Evolutionary conservation across 495 filamentous ascomycete genomes (phyloP).

Genomic region (Hamigera avellanea): DNA sequence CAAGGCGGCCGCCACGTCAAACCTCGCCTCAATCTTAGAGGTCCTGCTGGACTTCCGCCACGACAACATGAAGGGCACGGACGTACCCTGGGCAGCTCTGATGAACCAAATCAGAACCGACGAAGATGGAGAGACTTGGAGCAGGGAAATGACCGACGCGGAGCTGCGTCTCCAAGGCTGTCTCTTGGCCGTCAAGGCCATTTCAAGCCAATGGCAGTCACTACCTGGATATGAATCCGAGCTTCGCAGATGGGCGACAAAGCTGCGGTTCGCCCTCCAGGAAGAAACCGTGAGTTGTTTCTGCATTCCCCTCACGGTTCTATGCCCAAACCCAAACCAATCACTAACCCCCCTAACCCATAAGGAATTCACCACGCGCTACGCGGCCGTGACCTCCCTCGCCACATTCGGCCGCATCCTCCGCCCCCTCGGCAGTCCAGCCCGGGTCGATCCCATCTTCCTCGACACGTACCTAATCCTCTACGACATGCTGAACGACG

Average conservation of each 20-base stretch:
- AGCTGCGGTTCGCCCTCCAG: slow-evolving; percentile 24
- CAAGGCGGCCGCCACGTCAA: slow-evolving; percentile 20
- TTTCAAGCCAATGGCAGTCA: slow-evolving; percentile 14
- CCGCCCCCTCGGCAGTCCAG: slow-evolving; percentile 13
- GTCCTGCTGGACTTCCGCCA: slow-evolving; percentile 11
- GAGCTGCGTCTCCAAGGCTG: slow-evolving; percentile 39
- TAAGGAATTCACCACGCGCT: slow-evolving; percentile 55
- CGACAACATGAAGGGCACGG: slow-evolving; percentile 5
- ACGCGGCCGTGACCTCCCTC: slow-evolving; percentile 40
- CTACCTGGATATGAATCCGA: slow-evolving; percentile 9
- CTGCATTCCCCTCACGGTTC: neutral
- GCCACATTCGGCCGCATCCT: slow-evolving; percentile 19
- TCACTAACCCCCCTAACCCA: neutral
- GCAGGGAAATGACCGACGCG: slow-evolving; percentile 30
- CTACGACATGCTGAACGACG: slow-evolving; percentile 66
- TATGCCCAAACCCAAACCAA: slow-evolving; percentile 1
- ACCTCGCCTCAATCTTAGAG: slow-evolving; percentile 24
- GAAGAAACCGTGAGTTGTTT: slow-evolving; percentile 30
- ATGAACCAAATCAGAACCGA: slow-evolving; percentile 12
- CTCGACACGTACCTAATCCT: slow-evolving; percentile 38
- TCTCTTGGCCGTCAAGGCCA: slow-evolving; percentile 43
- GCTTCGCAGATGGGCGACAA: slow-evolving; percentile 19
- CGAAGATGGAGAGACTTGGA: slow-evolving; percentile 19
- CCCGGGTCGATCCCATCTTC: slow-evolving; percentile 18
- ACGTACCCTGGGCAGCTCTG: slow-evolving; percentile 18